Evolutionary conservation across 805 yeast species (phyloP), one percentile per base, ranked within the genome.

Genomic region (Wickerhamiella cacticola): DNA sequence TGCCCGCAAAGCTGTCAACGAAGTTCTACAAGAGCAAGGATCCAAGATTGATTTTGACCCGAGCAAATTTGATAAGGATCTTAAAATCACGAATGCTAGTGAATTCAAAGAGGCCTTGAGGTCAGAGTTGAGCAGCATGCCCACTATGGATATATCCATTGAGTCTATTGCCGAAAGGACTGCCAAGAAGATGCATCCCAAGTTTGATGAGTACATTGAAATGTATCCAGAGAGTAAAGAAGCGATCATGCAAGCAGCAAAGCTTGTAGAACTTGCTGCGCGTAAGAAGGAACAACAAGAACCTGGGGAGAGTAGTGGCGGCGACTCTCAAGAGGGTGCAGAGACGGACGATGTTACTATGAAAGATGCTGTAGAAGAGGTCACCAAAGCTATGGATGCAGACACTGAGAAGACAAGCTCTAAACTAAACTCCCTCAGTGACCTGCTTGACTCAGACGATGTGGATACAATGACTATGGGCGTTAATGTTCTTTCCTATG

Each of bases 401-500:
- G 52, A 49, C 24, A 40, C 36, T 24, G 31, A 41, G 8, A 16
- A 36, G 16, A 34, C 44, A 8, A 31, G 39, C 18, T 9, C 31
- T 9, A 51, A 55, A 34, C 57, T 56, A 15, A 53, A 54, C 15
- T 41, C 56, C 3, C 42, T 46, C 2, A 33, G 52, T 2, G 58
- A 56, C 18, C 50, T 57, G 10, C 34, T 57, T 2, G 45, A 33
- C 22, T 50, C 56, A 19, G 46, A 35, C 6, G 55, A 54, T 36
- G 46, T 46, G 6, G 47, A 39, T 3, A 45, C 46, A 4, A 52
- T 57, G 39, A 34, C 34, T 13, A 39, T 29, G 22, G 61, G 61
- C 2, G 33, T 56, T 5, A 26, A 46, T 26, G 51, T 52, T 16
- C 41, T 56, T 15, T 29, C 52, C 3, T 56, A 45, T 33, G 29